A percentile compares a stretch with the other conserved stretches of the same genome.
These are phyloP conservation scores for Phaffia australis DNA, from an alignment of 768 basidiomycete species.

Conservation along the genomic window DNA sequence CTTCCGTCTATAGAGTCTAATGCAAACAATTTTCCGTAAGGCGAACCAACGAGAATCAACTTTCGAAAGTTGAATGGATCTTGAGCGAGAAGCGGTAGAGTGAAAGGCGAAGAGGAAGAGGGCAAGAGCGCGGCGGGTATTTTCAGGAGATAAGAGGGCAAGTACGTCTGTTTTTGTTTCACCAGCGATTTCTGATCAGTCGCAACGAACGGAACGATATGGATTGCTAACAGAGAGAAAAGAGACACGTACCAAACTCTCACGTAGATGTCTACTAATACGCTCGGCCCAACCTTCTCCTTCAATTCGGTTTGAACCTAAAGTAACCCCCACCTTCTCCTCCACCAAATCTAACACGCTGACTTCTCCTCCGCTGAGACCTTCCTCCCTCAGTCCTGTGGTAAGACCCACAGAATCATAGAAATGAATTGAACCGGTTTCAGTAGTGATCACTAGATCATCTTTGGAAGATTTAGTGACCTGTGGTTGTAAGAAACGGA, in stretches of 20 bases:
- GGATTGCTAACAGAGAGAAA: not conserved
- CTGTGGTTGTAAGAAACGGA: slow-evolving; percentile 42
- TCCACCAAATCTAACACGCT: slow-evolving; percentile 67
- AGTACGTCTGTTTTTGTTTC: slow-evolving; percentile 16
- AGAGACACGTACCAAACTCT: slow-evolving; percentile 31
- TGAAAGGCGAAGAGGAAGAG: slow-evolving; percentile 56
- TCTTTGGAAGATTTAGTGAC: slow-evolving; percentile 46
- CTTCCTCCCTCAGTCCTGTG: slow-evolving; percentile 73
- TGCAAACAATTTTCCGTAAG: slow-evolving; percentile 64
- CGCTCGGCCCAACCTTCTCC: slow-evolving; percentile 33
- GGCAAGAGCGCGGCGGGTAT: slow-evolving; percentile 45
- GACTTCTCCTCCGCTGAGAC: slow-evolving; percentile 52
- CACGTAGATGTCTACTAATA: slow-evolving; percentile 31
- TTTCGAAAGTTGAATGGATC: slow-evolving; percentile 83
- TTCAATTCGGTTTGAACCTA: slow-evolving; percentile 25
- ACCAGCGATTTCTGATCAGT: too few species aligned
- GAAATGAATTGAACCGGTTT: slow-evolving; percentile 64
- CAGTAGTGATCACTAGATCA: slow-evolving; percentile 51
- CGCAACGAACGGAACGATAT: too few species aligned
- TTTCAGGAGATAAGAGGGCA: not conserved
- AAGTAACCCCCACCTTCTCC: slow-evolving; percentile 36
- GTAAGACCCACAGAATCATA: slow-evolving; percentile 51
- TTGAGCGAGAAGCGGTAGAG: slow-evolving; percentile 50
- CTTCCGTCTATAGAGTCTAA: slow-evolving; percentile 68
- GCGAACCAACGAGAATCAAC: slow-evolving; percentile 60